Percentiles rank a stretch among this genome's conserved stretches.
Conservation (phyloP, 75 land plant genomes). For the Cupressus sempervirens region DNA sequence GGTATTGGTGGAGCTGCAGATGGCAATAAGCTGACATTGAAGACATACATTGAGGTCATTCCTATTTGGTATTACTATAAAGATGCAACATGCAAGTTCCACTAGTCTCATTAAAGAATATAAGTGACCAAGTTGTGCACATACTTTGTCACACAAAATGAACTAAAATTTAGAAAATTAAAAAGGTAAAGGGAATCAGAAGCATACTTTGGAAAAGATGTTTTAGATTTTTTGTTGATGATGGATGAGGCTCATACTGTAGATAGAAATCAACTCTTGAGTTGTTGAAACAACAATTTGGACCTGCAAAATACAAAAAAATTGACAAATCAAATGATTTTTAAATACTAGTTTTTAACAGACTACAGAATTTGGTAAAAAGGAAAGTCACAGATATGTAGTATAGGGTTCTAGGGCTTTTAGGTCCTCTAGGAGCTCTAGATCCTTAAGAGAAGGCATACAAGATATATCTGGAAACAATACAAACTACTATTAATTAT, state of each 20-base stretch:
- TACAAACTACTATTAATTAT: too few relatives aligned
- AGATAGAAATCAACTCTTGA: conserved; percentile 73
- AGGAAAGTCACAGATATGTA: not conserved
- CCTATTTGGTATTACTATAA: not conserved
- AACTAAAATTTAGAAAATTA: not conserved
- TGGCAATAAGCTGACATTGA: not conserved
- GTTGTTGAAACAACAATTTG: conserved; percentile 85
- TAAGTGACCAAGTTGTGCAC: not conserved
- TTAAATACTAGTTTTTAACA: not conserved
- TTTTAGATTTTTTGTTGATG: conserved; percentile 76
- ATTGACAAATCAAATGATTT: not conserved
- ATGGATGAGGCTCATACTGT: conserved; percentile 84
- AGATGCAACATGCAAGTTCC: not conserved
- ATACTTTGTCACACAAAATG: not conserved
- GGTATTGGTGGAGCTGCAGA: not conserved
- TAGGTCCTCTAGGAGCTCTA: not conserved
- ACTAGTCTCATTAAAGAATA: not conserved
- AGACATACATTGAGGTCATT: not conserved
- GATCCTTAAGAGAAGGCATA: not conserved
- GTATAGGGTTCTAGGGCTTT: not conserved
- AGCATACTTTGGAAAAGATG: conserved; percentile 94
- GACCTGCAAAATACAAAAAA: conserved; percentile 40
- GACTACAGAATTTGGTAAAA: not conserved
- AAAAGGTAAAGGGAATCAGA: not conserved
- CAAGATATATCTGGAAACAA: not conserved